Percentiles rank a stretch among this genome's conserved stretches.
phyloP scores from a whole-genome alignment of 352 stramenopile genomes.

The Pythium dissimile region DNA sequence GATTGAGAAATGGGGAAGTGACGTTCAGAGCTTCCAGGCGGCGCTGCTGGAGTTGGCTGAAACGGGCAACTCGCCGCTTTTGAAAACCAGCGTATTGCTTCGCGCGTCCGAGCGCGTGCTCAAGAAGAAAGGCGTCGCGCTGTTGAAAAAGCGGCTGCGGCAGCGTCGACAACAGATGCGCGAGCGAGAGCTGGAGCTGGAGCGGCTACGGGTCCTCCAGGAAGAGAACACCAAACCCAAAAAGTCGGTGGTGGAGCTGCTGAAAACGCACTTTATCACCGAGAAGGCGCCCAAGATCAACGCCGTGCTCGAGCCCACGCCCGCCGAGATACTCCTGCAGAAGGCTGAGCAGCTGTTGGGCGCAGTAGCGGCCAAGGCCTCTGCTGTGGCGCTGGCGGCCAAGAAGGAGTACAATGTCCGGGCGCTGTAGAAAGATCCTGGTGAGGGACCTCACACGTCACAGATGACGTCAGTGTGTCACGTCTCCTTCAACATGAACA shows the following conservation, averaged over 20 bases:
- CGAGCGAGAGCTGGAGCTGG: slow-evolving; percentile 47
- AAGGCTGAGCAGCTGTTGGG: slow-evolving; percentile 42
- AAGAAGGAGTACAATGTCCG: slow-evolving; percentile 75
- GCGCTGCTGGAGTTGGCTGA: slow-evolving; percentile 24
- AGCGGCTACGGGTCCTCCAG: slow-evolving; percentile 39
- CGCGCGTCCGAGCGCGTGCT: slow-evolving; percentile 38
- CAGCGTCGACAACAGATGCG: slow-evolving; percentile 45
- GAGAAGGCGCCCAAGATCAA: slow-evolving; percentile 49
- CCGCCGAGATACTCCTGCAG: slow-evolving; percentile 39
- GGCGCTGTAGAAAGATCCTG: slow-evolving; percentile 30
- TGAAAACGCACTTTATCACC: slow-evolving; percentile 47
- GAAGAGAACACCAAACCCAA: slow-evolving; percentile 34
- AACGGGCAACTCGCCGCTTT: background rate
- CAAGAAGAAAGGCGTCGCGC: slow-evolving; percentile 38
- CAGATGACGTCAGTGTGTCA: background rate
- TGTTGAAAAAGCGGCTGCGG: slow-evolving; percentile 37
- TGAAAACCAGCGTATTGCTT: slow-evolving; percentile 25
- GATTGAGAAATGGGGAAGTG: slow-evolving; percentile 44
- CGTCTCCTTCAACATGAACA: background rate
- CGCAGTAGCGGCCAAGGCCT: slow-evolving; percentile 35
- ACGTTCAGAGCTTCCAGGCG: slow-evolving; percentile 32
- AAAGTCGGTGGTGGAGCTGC: slow-evolving; percentile 35
- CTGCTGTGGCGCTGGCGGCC: slow-evolving; percentile 28
- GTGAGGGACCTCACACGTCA: background rate
- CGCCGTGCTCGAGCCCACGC: slow-evolving; percentile 50